Evolutionary conservation across 129 eudicot species (phyloP), one percentile per base, ranked within the genome.

Genomic region (Rutidosis leptorrhynchoides): DNA sequence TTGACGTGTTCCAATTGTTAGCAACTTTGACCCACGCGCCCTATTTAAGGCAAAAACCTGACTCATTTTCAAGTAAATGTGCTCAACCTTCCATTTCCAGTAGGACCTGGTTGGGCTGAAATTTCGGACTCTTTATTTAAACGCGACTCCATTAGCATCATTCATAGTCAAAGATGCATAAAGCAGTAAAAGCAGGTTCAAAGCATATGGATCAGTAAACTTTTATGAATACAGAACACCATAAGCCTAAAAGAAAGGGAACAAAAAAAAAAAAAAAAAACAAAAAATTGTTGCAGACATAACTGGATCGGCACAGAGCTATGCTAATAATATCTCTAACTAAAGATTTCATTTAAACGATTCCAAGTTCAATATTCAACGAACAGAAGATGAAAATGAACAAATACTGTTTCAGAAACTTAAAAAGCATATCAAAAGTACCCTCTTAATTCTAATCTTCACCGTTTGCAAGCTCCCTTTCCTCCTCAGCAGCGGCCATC

Each of bases 401-500:
- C 24, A 26, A 55, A 62, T 57, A 21, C 52, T 0, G 53, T 66
- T 74, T 64, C 24, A 15, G 20, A 64, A 14, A 64, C 60, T 49
- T 71, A 43, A 30, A 6, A 24, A 11, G 5, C 22, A 22, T 26
- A 29, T 60, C 71, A 52, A n/a, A 16, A 51, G 25, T 19, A 33
- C 23, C 62, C 43, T 59, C 48, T 69, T 63, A 82, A 28, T 73
- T 83, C 69, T 75, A 58, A 1, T 78, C 85, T 59, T 77, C 96
- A 30, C 72, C 83, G 0, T 77, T 81, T 28, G 74, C 83, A 58
- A 71, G 80, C 62, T 67, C 85, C 73, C 84, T 78, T 82, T 76
- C 94, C 78, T 75, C 90, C 14, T 80, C 87, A n/a, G 91, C 92
- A 33, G 92, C 96, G 8, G 83, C 92, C 89, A 88, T 88, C 67